Conservation (phyloP, 2,329 filamentous ascomycete genomes). For the Phoma herbarum region DNA sequence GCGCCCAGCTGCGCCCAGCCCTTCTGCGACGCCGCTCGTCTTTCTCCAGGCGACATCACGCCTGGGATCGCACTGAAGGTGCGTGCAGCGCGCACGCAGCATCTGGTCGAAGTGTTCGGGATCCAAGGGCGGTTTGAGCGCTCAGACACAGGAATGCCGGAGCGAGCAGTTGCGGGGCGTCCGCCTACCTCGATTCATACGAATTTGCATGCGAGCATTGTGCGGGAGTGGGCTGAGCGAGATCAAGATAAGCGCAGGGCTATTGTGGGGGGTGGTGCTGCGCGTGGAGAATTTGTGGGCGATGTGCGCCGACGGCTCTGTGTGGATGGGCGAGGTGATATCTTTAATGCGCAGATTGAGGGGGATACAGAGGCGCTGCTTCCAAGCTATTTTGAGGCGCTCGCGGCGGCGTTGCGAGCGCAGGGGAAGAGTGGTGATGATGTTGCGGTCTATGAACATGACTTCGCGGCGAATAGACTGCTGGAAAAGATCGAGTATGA, state of each 20-base stretch:
- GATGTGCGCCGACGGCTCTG: slow-evolving; percentile 32
- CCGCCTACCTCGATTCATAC: slow-evolving; percentile 37
- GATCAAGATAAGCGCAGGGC: slow-evolving; percentile 8
- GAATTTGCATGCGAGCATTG: slow-evolving; percentile 42
- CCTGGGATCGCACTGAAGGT: slow-evolving; percentile 20
- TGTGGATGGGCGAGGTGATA: slow-evolving; percentile 31
- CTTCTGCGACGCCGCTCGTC: slow-evolving; percentile 17
- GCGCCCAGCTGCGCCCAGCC: slow-evolving; percentile 25
- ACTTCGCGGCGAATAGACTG: slow-evolving; percentile 35
- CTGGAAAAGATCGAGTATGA: slow-evolving; percentile 36
- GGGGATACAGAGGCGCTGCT: slow-evolving; percentile 25
- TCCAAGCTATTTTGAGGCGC: slow-evolving; percentile 39
- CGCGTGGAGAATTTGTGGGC: slow-evolving; percentile 27
- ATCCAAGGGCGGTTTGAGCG: slow-evolving; percentile 31
- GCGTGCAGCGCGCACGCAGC: slow-evolving; percentile 30
- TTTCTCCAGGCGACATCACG: neutral
- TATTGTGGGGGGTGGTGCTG: slow-evolving; percentile 15
- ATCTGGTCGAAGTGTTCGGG: slow-evolving; percentile 34
- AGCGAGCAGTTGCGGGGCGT: slow-evolving; percentile 23
- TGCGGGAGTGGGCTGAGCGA: slow-evolving; percentile 33
- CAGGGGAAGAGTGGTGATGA: slow-evolving; percentile 24
- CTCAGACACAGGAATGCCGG: slow-evolving; percentile 41
- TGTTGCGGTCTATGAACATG: slow-evolving; percentile 31
- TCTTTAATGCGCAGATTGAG: slow-evolving; percentile 31
- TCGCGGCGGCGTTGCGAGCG: slow-evolving; percentile 31